phyloP scores from a whole-genome alignment of 169 alveolate genomes.

The Cryptosporidium sp. region DNA sequence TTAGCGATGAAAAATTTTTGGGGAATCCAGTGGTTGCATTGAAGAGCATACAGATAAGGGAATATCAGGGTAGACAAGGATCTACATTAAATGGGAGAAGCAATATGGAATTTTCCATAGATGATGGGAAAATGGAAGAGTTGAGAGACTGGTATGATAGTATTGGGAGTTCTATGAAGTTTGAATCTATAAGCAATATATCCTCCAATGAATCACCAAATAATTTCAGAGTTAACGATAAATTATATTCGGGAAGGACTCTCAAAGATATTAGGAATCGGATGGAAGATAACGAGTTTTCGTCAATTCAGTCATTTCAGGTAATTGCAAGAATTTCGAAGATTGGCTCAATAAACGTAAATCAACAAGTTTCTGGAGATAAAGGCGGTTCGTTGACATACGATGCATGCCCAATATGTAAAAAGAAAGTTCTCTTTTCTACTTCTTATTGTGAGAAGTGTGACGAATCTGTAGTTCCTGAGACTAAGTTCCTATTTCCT shows the following conservation, averaged over 20 bases:
- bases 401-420: slow-evolving; percentile 73
- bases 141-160: slow-evolving; percentile 29
- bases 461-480: slow-evolving; percentile 55
- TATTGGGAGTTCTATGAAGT: not conserved
- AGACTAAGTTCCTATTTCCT: slow-evolving; percentile 69
- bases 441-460: slow-evolving; percentile 66
- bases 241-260: not conserved
- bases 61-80: slow-evolving; percentile 66
- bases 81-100: slow-evolving; percentile 70
- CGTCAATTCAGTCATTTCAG: slow-evolving; percentile 7
- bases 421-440: slow-evolving; percentile 45
- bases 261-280: slow-evolving; percentile 25
- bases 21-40: slow-evolving; percentile 68
- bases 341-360: slow-evolving; percentile 32
- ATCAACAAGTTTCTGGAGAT: slow-evolving; percentile 22
- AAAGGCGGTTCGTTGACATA: slow-evolving; percentile 35
- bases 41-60: slow-evolving; percentile 62
- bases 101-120: slow-evolving; percentile 20
- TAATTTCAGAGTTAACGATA: not conserved
- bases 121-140: not conserved
- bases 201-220: slow-evolving; percentile 6
- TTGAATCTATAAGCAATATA: slow-evolving; percentile 37
- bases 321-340: slow-evolving; percentile 61
- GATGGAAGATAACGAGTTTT: slow-evolving; percentile 24
- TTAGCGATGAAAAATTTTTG: slow-evolving; percentile 39